Conservation (phyloP, 108 stramenopile genomes). For the Discostella pseudostelligera region DNA sequence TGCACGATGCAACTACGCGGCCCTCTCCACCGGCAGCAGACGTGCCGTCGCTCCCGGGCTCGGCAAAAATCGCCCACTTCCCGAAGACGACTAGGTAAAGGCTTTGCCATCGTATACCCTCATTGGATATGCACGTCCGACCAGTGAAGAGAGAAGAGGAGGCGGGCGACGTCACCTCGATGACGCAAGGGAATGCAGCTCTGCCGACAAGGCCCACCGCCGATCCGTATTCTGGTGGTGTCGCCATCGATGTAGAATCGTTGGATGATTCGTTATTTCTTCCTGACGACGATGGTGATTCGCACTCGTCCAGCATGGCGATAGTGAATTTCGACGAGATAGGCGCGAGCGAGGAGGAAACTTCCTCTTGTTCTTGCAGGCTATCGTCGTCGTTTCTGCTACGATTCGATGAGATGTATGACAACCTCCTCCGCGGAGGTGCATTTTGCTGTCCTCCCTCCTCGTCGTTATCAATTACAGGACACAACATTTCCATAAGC, state of each 20-base stretch:
- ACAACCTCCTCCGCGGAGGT: conserved; percentile 1
- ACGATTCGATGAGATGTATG: conserved; percentile 8
- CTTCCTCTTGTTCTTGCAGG: background rate
- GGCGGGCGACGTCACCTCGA: conserved; percentile 60
- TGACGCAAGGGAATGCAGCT: conserved; percentile 81
- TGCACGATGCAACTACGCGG: conserved; percentile 62
- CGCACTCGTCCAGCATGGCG: conserved; percentile 38
- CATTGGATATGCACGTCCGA: conserved; percentile 68
- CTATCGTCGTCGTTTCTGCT: conserved; percentile 3
- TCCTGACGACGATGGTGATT: conserved; percentile 20
- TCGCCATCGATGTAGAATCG: background rate
- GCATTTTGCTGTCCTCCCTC: conserved; percentile 4
- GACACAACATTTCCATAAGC: conserved; percentile 21
- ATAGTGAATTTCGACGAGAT: conserved; percentile 42
- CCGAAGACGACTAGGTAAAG: conserved; percentile 79
- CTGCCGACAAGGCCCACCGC: conserved; percentile 62
- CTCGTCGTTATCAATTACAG: conserved; percentile 2
- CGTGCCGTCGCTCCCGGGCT: conserved; percentile 54
- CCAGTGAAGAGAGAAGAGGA: conserved; percentile 58
- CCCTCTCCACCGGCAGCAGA: conserved; percentile 57
- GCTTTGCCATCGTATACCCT: conserved; percentile 84
- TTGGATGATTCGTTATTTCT: conserved; percentile 1
- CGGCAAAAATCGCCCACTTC: conserved; percentile 65
- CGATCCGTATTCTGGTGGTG: conserved; percentile 47
- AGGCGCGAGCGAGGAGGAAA: conserved; percentile 20